phyloP scores from a whole-genome alignment of 441 rosid genomes.

The Gossypium armourianum region DNA sequence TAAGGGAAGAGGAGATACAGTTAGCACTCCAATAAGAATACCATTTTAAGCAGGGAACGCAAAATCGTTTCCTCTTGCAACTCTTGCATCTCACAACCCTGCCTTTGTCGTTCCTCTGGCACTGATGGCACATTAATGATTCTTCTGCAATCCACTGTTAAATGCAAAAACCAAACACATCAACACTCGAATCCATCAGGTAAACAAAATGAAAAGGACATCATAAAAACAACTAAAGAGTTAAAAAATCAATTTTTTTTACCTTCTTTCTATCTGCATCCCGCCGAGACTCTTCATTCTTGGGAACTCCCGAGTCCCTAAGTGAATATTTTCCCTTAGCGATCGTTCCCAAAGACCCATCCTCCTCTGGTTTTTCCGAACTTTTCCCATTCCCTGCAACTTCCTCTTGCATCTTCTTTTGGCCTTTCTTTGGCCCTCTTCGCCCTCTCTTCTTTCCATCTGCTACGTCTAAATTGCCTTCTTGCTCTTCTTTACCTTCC shows the following conservation, averaged over 20 bases:
- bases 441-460: not conserved
- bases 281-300: not conserved
- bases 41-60: conserved; percentile 49
- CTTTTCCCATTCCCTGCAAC: not conserved
- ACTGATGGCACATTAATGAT: conserved; percentile 60
- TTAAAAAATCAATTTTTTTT: not conserved
- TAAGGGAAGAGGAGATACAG: not conserved
- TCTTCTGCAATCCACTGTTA: conserved; percentile 19
- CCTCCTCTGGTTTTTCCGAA: not conserved
- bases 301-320: not conserved
- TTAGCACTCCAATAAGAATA: conserved; percentile 19
- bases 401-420: not conserved
- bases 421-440: not conserved
- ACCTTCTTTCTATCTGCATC: not conserved
- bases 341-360: not conserved
- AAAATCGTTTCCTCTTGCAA: conserved; percentile 49
- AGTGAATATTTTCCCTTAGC: not conserved
- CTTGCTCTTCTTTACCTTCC: not conserved
- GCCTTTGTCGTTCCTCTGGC: conserved; percentile 58
- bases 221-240: not conserved
- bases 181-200: not conserved
- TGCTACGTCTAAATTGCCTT: not conserved
- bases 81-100: conserved; percentile 40
- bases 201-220: conserved; percentile 6
- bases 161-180: not conserved